Base-by-base conservation (phyloP, 78 protist genomes). In the Monocercomonoides exilis region DNA sequence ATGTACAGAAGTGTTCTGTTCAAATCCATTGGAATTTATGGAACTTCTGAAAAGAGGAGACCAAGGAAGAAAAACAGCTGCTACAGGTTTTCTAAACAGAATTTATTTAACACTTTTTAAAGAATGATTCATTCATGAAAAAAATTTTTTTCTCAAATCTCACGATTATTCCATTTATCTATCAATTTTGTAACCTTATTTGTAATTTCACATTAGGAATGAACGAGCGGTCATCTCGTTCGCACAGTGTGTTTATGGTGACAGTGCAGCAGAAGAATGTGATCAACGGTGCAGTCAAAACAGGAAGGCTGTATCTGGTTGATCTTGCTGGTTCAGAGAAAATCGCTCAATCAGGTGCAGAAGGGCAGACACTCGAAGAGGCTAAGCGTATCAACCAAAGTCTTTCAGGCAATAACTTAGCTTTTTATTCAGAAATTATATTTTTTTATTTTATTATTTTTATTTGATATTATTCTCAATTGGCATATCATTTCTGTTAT, bases 301-400 rank as follows among this genome's bases (percentile, higher is more conserved):
- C 82, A 29, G 82, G 82, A 5, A 4, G 5, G 42, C 4, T 79
- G 43, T 79, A 79, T 41, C 82, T 79, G 4, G 82, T 79, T 41
- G 82, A 79, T 6, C 11, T 79, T 5, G 82, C 82, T 21, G 82
- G 82, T 32, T 79, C 82, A 21, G 82, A 79, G 36, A 6, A 21
- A 6, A 79, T 79, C 82, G 21, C 6, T 6, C 6, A 79, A 4
- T 38, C 82, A 4, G 6, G 43, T 21, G 21, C 43, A 5, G 82
- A 79, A 0, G 96, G 93, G 36, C 70, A 85, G 44, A 80, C 90
- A 21, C 82, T 92, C 42, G 91, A 80, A 43, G 95, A 93, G 46
- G 0, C 77, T 45, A 87, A 44, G 36, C 35, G 64, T 33, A 93
- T 93, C 88, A 93, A 93, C 81, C 34, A 38, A 34, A 85, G 90